Conservation (phyloP, 2,329 filamentous ascomycete species). For the Exophiala alcalophila region DNA sequence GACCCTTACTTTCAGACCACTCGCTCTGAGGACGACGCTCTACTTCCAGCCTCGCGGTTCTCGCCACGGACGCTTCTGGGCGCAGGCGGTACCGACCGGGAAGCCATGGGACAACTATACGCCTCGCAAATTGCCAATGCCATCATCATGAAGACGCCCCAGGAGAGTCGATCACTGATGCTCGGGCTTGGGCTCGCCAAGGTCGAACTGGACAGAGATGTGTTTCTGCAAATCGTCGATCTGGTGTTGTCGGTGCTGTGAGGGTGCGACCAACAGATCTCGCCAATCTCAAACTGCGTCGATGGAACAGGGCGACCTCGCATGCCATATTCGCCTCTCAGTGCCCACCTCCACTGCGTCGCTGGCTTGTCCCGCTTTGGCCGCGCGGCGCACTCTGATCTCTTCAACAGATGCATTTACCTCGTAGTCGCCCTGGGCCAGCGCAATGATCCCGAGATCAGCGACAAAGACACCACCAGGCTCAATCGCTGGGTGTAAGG, state of each 20-base stretch:
- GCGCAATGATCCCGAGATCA: slow-evolving; percentile 66
- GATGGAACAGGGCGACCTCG: slow-evolving; percentile 35
- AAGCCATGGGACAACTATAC: slow-evolving; percentile 81
- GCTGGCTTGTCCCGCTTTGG: slow-evolving; percentile 22
- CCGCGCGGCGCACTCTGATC: slow-evolving; percentile 41
- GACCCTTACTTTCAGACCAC: slow-evolving; percentile 37
- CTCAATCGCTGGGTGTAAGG: slow-evolving; percentile 58
- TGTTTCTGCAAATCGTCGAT: slow-evolving; percentile 29
- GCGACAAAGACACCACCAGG: slow-evolving; percentile 60
- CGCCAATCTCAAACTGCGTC: slow-evolving; percentile 20
- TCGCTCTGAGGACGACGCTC: slow-evolving; percentile 49
- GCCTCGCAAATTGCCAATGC: slow-evolving; percentile 84
- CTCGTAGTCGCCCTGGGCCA: slow-evolving; percentile 80
- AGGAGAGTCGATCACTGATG: slow-evolving; percentile 58
- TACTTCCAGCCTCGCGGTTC: slow-evolving; percentile 75
- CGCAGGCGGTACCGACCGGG: slow-evolving; percentile 72
- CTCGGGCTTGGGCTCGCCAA: slow-evolving; percentile 40
- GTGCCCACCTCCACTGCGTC: slow-evolving; percentile 21
- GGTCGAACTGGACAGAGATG: slow-evolving; percentile 28
- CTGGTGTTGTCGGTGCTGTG: slow-evolving; percentile 29
- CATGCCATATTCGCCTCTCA: slow-evolving; percentile 36
- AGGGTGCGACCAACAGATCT: slow-evolving; percentile 1
- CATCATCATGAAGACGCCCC: slow-evolving; percentile 67
- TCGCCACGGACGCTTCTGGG: slow-evolving; percentile 86
- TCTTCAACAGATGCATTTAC: slow-evolving; percentile 79